Evolutionary conservation across 78 protist genomes (phyloP).

Genomic region (Speleostelium caveatum): DNA sequence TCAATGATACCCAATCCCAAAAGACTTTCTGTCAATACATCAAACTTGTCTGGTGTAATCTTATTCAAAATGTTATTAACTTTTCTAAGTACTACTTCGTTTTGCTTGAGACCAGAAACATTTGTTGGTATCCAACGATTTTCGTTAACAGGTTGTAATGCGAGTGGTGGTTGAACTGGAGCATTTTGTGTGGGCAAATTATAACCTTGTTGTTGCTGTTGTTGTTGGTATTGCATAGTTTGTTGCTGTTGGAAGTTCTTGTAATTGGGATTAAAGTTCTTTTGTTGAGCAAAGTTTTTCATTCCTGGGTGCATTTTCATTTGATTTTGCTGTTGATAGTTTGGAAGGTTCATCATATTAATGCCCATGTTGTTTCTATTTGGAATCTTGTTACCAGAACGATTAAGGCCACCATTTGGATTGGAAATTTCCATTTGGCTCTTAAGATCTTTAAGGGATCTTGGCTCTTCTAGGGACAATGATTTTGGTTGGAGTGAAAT

Average conservation of each 20-base stretch:
- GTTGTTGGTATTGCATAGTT: background rate
- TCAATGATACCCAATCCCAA: constrained; percentile 43
- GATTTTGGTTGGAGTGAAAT: constrained; percentile 12
- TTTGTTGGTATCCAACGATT: constrained; percentile 68
- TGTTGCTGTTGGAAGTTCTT: constrained; percentile 38
- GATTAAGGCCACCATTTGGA: constrained; percentile 2
- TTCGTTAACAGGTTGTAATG: constrained; percentile 29
- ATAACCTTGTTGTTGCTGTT: constrained; percentile 2
- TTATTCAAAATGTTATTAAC: constrained; percentile 55
- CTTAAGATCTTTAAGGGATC: constrained; percentile 13
- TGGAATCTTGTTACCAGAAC: constrained; percentile 37
- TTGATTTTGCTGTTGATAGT: background rate
- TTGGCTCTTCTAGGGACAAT: constrained; percentile 7
- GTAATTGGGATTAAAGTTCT: background rate
- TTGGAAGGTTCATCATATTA: constrained; percentile 11
- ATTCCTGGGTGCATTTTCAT: constrained; percentile 20
- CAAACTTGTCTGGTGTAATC: constrained; percentile 72
- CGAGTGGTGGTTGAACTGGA: constrained; percentile 17
- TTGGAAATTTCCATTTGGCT: constrained; percentile 21
- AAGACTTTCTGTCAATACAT: constrained; percentile 6
- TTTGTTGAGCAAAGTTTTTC: background rate
- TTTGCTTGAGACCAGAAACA: constrained; percentile 2
- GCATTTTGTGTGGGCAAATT: background rate
- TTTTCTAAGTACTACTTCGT: constrained; percentile 26
- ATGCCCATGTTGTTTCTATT: background rate